phyloP scores from a whole-genome alignment of 768 basidiomycete species.

The Termitomyces sp. region DNA sequence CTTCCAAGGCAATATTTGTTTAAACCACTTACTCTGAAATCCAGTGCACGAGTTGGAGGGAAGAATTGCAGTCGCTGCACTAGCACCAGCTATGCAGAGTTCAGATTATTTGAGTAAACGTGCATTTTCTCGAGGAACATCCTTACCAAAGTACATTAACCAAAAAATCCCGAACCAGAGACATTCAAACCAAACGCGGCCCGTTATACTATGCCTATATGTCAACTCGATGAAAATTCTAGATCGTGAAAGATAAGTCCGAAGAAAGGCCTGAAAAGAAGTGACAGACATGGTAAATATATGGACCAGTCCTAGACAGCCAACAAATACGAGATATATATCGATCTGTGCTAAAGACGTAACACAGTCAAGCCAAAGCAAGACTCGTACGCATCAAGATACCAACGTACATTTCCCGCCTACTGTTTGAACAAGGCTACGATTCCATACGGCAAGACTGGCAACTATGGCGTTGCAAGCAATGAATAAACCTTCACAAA shows the following conservation, averaged over 20 bases:
- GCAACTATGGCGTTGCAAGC: conserved; percentile 61
- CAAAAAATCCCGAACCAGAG: conserved; percentile 55
- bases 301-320: conserved; percentile 49
- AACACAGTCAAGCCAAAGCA: conserved; percentile 5
- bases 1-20: not conserved
- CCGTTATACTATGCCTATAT: conserved; percentile 42
- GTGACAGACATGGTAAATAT: conserved; percentile 53
- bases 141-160: conserved; percentile 51
- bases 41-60: conserved; percentile 32
- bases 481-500: conserved; percentile 46
- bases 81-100: conserved; percentile 40
- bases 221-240: conserved; percentile 57
- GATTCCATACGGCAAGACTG: conserved; percentile 66
- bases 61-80: conserved; percentile 37
- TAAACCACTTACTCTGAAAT: conserved; percentile 17
- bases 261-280: not conserved
- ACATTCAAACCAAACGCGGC: conserved; percentile 70
- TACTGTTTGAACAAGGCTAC: conserved; percentile 37
- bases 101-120: not conserved
- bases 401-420: conserved; percentile 32
- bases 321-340: conserved; percentile 53
- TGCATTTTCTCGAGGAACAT: conserved; percentile 10
- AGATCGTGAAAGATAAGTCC: conserved; percentile 2
- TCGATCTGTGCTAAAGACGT: conserved; percentile 39
- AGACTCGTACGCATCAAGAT: not conserved